Evolutionary conservation across 192 early-diverging fungal species (phyloP).

Genomic region (Coemansia sp.): DNA sequence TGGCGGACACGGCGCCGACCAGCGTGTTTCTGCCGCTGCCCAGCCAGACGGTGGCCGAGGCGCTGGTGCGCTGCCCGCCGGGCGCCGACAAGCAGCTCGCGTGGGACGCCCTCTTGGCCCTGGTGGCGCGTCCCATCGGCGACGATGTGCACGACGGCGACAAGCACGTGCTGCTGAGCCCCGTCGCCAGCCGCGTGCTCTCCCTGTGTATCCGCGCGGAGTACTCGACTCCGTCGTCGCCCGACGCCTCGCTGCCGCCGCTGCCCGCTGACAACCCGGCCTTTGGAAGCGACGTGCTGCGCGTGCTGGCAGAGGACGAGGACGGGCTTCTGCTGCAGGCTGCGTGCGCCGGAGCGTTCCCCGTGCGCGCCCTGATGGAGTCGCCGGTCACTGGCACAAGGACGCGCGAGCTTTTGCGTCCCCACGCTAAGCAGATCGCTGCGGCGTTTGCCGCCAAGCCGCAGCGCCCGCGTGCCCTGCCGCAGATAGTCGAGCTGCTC

Average conservation of each 20-base stretch:
- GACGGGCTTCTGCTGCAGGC: conserved; percentile 26
- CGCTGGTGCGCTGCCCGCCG: conserved; percentile 58
- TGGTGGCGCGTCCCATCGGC: conserved; percentile 12
- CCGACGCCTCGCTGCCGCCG: conserved; percentile 15
- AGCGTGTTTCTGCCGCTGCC: conserved; percentile 66
- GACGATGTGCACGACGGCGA: neutral
- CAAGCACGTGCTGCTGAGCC: conserved; percentile 32
- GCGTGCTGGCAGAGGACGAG: conserved; percentile 9
- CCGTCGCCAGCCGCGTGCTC: conserved; percentile 42
- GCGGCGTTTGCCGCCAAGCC: conserved; percentile 12
- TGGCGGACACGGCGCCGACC: conserved; percentile 51
- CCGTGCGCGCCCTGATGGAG: conserved; percentile 49
- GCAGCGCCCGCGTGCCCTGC: conserved; percentile 16
- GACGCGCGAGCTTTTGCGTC: conserved; percentile 20
- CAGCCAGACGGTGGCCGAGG: conserved; percentile 69
- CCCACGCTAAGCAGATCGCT: conserved; percentile 7
- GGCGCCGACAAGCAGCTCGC: conserved; percentile 28
- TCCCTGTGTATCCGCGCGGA: conserved; percentile 43
- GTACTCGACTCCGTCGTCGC: conserved; percentile 12
- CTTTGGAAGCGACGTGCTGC: conserved; percentile 31
- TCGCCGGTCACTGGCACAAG: conserved; percentile 27
- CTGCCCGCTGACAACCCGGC: conserved; percentile 25
- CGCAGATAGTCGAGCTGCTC: conserved; percentile 22
- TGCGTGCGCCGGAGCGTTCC: conserved; percentile 44
- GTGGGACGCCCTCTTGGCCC: conserved; percentile 29